Percentiles rank a stretch among this genome's conserved stretches.
phyloP scores from a whole-genome alignment of 371 early-diverging fungal species.

The Mucor lusitanicus region DNA sequence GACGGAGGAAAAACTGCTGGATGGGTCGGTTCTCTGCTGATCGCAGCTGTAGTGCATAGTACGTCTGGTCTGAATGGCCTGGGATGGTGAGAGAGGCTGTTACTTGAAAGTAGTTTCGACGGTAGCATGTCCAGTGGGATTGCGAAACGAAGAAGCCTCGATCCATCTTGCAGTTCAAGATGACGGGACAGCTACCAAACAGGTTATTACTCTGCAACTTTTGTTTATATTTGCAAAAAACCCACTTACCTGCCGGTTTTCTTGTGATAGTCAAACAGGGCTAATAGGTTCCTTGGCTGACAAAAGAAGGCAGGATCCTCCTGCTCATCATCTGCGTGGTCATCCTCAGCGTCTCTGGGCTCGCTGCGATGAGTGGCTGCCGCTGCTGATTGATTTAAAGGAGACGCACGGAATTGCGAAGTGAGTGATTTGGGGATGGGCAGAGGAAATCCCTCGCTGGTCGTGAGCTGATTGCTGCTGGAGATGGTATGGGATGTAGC shows the following conservation, averaged over 20 bases:
- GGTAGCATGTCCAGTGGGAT: slow-evolving; percentile 86
- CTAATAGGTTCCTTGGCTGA: not conserved
- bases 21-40: slow-evolving; percentile 17
- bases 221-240: not conserved
- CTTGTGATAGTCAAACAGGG: slow-evolving; percentile 5
- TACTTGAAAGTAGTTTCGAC: slow-evolving; percentile 88
- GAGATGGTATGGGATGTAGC: not conserved
- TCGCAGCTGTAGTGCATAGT: slow-evolving; percentile 13
- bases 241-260: not conserved
- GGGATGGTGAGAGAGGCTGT: slow-evolving; percentile 62
- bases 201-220: not conserved
- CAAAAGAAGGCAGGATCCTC: slow-evolving; percentile 12
- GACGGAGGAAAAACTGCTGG: slow-evolving; percentile 39
- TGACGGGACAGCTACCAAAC: slow-evolving; percentile 35
- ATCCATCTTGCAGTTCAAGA: slow-evolving; percentile 64
- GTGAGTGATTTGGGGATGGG: slow-evolving; percentile 12
- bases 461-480: not conserved
- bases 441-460: slow-evolving; percentile 17
- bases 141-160: slow-evolving; percentile 71
- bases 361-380: not conserved
- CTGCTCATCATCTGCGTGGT: not conserved
- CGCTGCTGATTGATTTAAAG: not conserved
- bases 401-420: slow-evolving; percentile 9
- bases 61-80: slow-evolving; percentile 33
- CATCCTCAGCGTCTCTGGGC: not conserved